These are phyloP conservation scores for Paraphoma sp. DNA, from an alignment of 2,329 filamentous ascomycete species.

Conservation along the genomic window DNA sequence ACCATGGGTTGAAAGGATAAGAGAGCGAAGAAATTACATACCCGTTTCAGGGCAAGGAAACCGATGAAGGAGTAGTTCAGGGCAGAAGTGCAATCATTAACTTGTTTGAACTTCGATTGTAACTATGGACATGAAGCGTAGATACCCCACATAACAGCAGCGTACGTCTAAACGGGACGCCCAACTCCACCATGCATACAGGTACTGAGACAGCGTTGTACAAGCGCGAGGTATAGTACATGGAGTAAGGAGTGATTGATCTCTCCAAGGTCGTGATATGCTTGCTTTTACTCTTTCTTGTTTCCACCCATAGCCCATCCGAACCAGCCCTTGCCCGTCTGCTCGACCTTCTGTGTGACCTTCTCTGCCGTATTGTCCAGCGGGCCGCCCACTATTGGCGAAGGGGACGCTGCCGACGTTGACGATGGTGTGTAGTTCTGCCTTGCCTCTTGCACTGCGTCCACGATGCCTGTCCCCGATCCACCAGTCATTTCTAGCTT, in stretches of 20 bases:
- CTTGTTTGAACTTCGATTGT: constrained; percentile 13
- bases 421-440: constrained; percentile 32
- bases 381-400: constrained; percentile 51
- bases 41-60: constrained; percentile 53
- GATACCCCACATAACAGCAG: constrained; percentile 34
- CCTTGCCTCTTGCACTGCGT: constrained; percentile 44
- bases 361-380: constrained; percentile 55
- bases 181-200: constrained; percentile 44
- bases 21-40: constrained; percentile 59
- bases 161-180: constrained; percentile 24
- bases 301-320: constrained; percentile 53
- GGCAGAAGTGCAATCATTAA: not conserved
- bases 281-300: constrained; percentile 33
- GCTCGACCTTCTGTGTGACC: constrained; percentile 43
- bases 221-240: constrained; percentile 45
- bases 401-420: constrained; percentile 21
- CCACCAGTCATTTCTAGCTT: constrained; percentile 31
- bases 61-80: constrained; percentile 19
- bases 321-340: constrained; percentile 53
- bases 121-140: constrained; percentile 36
- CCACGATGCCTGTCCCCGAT: constrained; percentile 30
- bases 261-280: constrained; percentile 1
- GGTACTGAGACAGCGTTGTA: constrained; percentile 42
- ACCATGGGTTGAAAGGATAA: constrained; percentile 63
- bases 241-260: constrained; percentile 5